Percentiles rank a stretch among this genome's conserved stretches.
These are phyloP conservation scores for Cryptococcus neoformans DNA, from an alignment of 1,284 basidiomycete genomes.

Conservation along the genomic window DNA sequence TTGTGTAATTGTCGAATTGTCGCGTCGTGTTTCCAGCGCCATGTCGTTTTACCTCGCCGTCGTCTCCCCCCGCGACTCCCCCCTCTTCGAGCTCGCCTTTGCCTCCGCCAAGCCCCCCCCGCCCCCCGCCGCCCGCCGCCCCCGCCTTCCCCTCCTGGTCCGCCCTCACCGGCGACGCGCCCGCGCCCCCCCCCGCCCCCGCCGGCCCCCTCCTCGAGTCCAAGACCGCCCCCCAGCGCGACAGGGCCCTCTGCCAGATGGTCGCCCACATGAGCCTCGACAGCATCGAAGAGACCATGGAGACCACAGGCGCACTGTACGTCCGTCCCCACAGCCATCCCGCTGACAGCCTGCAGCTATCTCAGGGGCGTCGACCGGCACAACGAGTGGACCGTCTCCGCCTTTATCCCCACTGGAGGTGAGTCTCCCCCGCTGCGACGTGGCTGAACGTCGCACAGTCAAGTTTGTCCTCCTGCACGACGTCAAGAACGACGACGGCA, in stretches of 20 bases:
- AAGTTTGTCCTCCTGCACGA: conserved; percentile 92
- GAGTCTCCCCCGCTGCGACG: conserved; percentile 44
- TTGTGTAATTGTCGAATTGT: no score
- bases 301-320: conserved; percentile 79
- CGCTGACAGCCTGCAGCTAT: conserved; percentile 61
- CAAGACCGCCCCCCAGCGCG: conserved; percentile 62
- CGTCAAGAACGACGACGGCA: conserved; percentile 92
- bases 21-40: no score
- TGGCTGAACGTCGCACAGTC: conserved; percentile 18
- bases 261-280: conserved; percentile 91
- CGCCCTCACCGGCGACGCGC: conserved; percentile 37
- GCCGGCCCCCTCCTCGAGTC: conserved; percentile 2
- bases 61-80: conserved; percentile 48
- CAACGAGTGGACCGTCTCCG: conserved; percentile 95
- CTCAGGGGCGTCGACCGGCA: conserved; percentile 90
- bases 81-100: conserved; percentile 48
- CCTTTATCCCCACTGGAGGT: conserved; percentile 91
- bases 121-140: conserved; percentile 10
- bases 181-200: conserved; percentile 4
- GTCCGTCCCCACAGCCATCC: conserved; percentile 32
- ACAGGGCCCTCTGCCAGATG: conserved; percentile 81
- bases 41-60: conserved; percentile 52
- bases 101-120: conserved; percentile 32
- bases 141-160: conserved; percentile 47
- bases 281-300: conserved; percentile 84